Conservation (phyloP, 106 monocot genomes). For the Dendrobium nobile region DNA sequence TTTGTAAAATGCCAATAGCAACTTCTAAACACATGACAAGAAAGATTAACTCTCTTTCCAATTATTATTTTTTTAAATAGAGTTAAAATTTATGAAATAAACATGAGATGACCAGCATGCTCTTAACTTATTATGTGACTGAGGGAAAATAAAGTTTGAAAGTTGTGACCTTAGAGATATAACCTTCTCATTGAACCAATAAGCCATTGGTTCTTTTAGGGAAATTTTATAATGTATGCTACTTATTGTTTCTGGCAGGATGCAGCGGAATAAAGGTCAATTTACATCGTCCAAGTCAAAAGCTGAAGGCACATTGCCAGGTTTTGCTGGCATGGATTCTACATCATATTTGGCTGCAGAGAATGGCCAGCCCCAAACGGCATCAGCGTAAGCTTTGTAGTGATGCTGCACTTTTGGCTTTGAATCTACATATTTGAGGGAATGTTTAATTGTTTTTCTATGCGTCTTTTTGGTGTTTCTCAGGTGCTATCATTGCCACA, state of each 20-base stretch:
- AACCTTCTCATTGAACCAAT: neutral
- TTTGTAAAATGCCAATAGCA: too few species aligned
- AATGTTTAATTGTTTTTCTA: neutral
- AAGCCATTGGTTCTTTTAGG: neutral
- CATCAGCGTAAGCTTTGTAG: constrained; percentile 39
- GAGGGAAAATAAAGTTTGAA: too few species aligned
- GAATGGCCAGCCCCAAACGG: constrained; percentile 52
- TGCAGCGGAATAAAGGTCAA: constrained; percentile 73
- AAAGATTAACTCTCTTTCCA: too few species aligned
- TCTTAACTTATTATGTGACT: too few species aligned
- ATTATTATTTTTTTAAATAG: too few species aligned
- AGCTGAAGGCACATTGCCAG: constrained; percentile 33
- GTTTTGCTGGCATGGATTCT: constrained; percentile 38
- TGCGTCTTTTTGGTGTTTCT: neutral
- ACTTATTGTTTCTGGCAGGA: constrained; percentile 21
- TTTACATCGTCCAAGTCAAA: constrained; percentile 75
- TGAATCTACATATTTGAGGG: neutral
- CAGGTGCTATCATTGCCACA: constrained; percentile 54
- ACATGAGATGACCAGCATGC: too few species aligned
- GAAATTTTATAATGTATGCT: neutral
- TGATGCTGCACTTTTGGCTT: constrained; percentile 9
- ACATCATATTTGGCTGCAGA: constrained; percentile 38
- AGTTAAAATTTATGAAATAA: too few species aligned
- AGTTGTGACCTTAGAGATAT: too few species aligned
- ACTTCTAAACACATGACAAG: too few species aligned